Base-by-base conservation (phyloP, 2,329 filamentous ascomycete genomes). In the Colletotrichum melonis region DNA sequence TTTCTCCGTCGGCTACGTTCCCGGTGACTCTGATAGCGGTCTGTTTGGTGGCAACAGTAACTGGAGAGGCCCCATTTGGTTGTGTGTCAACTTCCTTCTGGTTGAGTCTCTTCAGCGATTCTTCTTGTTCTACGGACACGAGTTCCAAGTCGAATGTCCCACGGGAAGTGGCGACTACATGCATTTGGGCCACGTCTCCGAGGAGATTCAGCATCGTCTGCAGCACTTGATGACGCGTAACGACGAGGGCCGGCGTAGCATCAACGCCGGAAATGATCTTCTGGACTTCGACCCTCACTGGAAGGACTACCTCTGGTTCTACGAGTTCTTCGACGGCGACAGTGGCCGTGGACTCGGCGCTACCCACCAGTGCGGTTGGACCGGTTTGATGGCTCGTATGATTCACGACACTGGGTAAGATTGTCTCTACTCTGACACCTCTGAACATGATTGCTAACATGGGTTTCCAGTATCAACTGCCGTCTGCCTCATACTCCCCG, bases 1-100 rank as follows among this genome's bases (percentile, higher is more conserved):
- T 35, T 98, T 98, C 85, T 90, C 92, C 70, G 96, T 98, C 54
- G 90, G 92, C 78, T 98, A 98, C 79, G 91, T 98, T 22, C 92
- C 97, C 1, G 97, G 96, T n/a, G 96, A 98, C 81, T 98, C 96
- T 0, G 95, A 98, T 84, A 98, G 94, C 79, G 94, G 95, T 4
- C 89, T 98, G 5, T 98, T 98, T 79, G 96, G 96, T 66, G 96
- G 96, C 76, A 98, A 98, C 88, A 98, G 95, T 82, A 98, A 98
- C 84, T 98, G 96, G 96, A 91, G 96, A 84, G 96, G 93, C 1
- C 96, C 97, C 0, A 96, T 98, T 77, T 98, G 96, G 96, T 88
- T 98, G 62, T 97, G 95, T 75, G 95, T 98, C 84, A 98, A 98
- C 84, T 98, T 98, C 85, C 85, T 98, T 66, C 89, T 98, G 16